Percentiles rank a stretch among this genome's conserved stretches.
Conservation (phyloP, 495 filamentous ascomycete species). For the Penicillium cataractarum region DNA sequence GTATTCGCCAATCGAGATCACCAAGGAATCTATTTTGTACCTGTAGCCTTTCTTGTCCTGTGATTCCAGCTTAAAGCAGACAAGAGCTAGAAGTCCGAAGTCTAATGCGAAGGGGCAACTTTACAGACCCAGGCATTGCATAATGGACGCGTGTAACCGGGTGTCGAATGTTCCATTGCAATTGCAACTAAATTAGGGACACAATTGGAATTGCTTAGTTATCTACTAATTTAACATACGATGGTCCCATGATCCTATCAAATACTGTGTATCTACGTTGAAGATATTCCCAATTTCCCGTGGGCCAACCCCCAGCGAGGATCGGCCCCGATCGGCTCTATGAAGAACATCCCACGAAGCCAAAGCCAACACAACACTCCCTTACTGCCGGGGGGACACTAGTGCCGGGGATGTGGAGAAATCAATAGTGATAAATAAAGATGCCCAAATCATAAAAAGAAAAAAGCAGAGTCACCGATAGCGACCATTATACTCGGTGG, state of each 20-base stretch:
- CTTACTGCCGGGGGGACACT: not conserved
- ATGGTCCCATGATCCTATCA: too few relatives aligned
- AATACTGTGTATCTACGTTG: too few relatives aligned
- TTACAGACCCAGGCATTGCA: too few relatives aligned
- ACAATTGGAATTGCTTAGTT: not conserved
- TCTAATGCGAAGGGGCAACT: too few relatives aligned
- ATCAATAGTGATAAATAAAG: not conserved
- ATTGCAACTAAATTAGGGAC: not conserved
- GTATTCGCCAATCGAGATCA: too few relatives aligned
- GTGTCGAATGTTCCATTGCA: not conserved
- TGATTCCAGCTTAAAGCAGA: too few relatives aligned
- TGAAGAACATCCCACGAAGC: not conserved
- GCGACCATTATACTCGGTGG: not conserved
- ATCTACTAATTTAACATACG: not conserved
- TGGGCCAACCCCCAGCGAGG: too few relatives aligned
- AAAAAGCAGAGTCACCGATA: not conserved
- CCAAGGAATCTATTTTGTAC: too few relatives aligned
- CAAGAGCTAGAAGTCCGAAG: too few relatives aligned
- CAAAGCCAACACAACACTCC: too few relatives aligned
- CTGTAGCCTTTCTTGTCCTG: too few relatives aligned
- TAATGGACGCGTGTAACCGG: not conserved
- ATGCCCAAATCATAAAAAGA: not conserved
- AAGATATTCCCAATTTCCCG: too few relatives aligned
- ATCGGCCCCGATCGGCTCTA: slow-evolving; percentile 5
- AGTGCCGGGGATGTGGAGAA: not conserved